Percentiles rank a stretch among this genome's conserved stretches.
Conservation (phyloP, 2,329 filamentous ascomycete species). For the Trichoderma sp. region DNA sequence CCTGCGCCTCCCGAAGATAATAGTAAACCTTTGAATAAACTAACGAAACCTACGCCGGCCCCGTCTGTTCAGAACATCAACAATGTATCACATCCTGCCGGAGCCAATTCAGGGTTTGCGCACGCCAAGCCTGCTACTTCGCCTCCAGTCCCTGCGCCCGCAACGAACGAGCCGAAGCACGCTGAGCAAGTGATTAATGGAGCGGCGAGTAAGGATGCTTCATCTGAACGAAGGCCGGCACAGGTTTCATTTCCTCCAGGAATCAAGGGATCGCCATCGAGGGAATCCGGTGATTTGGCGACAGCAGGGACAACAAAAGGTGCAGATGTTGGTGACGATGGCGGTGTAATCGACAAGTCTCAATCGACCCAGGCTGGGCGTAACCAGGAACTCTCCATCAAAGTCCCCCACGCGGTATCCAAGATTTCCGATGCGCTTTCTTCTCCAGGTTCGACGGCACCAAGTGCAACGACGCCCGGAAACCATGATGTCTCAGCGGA, state of each 20-base stretch:
- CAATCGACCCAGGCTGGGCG: background rate
- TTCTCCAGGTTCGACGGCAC: constrained; percentile 64
- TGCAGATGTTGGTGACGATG: background rate
- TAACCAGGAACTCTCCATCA: constrained; percentile 30
- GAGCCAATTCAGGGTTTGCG: background rate
- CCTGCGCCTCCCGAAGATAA: background rate
- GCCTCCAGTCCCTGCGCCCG: background rate
- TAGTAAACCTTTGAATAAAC: background rate
- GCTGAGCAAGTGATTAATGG: background rate
- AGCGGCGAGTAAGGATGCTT: background rate
- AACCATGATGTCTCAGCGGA: constrained; percentile 67
- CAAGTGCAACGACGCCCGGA: constrained; percentile 70
- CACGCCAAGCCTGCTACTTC: background rate
- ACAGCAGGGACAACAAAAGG: background rate
- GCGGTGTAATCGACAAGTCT: background rate
- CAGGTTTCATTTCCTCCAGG: constrained; percentile 35
- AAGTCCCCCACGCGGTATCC: constrained; percentile 24
- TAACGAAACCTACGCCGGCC: background rate
- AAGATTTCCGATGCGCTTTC: constrained; percentile 46
- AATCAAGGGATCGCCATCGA: constrained; percentile 30
- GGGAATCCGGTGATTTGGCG: constrained; percentile 8
- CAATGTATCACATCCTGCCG: background rate
- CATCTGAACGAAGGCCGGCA: constrained; percentile 20
- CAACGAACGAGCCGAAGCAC: background rate
- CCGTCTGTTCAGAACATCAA: background rate